Conservation (phyloP, 768 basidiomycete genomes). For the Daedalea quercina region DNA sequence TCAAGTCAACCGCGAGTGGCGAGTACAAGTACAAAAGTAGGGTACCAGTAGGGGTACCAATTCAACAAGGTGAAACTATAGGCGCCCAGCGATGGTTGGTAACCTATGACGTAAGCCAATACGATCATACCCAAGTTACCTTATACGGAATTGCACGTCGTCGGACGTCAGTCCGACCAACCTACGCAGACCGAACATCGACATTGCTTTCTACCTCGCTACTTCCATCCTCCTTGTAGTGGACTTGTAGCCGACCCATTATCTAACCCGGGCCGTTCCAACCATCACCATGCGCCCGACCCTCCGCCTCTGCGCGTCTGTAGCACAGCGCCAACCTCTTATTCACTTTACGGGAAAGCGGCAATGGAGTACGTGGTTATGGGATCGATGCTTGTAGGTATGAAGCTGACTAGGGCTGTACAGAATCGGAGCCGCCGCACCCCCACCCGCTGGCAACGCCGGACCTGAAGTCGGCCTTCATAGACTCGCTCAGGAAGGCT, state of each 20-base stretch:
- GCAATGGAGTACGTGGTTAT: slow-evolving; percentile 21
- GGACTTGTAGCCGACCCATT: no score
- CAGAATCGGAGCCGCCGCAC: slow-evolving; percentile 22
- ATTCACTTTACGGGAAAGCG: slow-evolving; percentile 25
- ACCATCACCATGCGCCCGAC: slow-evolving; percentile 17
- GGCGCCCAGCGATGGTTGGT: no score
- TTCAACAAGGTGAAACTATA: not conserved
- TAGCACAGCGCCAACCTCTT: slow-evolving; percentile 18
- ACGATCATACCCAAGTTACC: not conserved
- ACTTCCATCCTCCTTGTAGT: no score
- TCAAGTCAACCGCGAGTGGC: no score
- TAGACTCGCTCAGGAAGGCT: slow-evolving; percentile 22
- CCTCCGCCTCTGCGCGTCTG: slow-evolving; percentile 17
- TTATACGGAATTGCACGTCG: not conserved
- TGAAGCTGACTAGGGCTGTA: not conserved
- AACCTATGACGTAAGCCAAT: not conserved
- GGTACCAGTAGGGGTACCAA: not conserved
- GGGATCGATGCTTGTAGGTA: no score
- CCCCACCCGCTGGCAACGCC: slow-evolving; percentile 22
- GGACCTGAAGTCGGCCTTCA: slow-evolving; percentile 22
- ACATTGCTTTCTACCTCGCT: not conserved
- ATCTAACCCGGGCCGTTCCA: not conserved
- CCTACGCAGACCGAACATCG: not conserved
- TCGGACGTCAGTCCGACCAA: not conserved
- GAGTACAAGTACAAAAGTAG: no score